A percentile compares a stretch with the other conserved stretches of the same genome.
Evolutionary conservation across 1,284 basidiomycete species (phyloP).

Genomic region (Pseudozyma thailandica): DNA sequence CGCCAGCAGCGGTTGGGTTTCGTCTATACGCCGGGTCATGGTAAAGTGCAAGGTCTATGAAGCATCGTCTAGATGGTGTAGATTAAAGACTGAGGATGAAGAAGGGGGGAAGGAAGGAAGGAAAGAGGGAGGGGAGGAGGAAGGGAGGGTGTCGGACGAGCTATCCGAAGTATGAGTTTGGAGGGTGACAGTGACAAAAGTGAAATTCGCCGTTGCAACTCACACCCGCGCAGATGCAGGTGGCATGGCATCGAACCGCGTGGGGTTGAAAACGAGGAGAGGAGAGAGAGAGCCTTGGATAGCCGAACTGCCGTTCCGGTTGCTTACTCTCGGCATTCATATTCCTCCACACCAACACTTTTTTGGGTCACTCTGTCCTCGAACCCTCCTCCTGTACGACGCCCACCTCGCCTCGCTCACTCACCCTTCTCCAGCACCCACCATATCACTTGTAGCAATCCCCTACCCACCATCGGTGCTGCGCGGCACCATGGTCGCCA

Average conservation of each 20-base stretch:
- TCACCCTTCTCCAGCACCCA: not conserved
- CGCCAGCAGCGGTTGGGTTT: constrained; percentile 21
- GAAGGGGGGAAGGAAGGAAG: not conserved
- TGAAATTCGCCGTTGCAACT: not conserved
- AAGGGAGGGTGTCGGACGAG: not conserved
- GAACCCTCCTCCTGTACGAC: not conserved
- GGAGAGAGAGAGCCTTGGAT: constrained; percentile 2
- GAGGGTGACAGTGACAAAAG: not conserved
- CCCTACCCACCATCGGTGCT: not conserved
- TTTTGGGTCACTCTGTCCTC: not conserved
- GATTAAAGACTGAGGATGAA: too few relatives aligned
- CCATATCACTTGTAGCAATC: not conserved
- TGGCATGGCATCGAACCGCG: not conserved
- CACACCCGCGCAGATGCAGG: not conserved
- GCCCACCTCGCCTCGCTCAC: too few relatives aligned
- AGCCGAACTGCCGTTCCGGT: constrained; percentile 10
- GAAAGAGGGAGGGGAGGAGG: not conserved
- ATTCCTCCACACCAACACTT: constrained; percentile 39
- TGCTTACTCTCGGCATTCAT: not conserved
- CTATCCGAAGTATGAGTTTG: not conserved
- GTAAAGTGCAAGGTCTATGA: not conserved
- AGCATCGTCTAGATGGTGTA: constrained; percentile 1
- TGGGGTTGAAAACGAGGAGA: not conserved
- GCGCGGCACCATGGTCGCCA: constrained; percentile 14
- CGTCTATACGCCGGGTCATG: constrained; percentile 9